Percentiles rank a stretch among this genome's conserved stretches.
These are phyloP conservation scores for Claviceps fusiformis DNA, from an alignment of 2,329 filamentous ascomycete genomes.

Conservation along the genomic window DNA sequence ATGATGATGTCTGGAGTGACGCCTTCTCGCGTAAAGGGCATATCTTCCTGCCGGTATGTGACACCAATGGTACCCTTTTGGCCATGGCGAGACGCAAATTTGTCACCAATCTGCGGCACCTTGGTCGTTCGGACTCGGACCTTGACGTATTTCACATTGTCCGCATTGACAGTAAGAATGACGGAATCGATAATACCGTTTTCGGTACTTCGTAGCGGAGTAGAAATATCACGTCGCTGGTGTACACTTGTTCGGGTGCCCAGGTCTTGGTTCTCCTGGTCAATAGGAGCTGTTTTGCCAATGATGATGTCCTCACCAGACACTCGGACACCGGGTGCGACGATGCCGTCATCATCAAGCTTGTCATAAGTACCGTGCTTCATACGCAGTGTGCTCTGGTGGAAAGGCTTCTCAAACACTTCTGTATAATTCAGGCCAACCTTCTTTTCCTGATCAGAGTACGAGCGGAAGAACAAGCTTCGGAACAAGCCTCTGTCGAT, in stretches of 20 bases:
- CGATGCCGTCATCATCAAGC: constrained; percentile 89
- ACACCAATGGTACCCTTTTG: constrained; percentile 99
- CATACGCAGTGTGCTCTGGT: constrained; percentile 74
- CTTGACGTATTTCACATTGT: constrained; percentile 92
- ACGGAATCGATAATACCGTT: constrained; percentile 94
- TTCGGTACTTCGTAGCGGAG: constrained; percentile 85
- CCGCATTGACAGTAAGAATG: constrained; percentile 83
- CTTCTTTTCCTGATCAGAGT: constrained; percentile 93
- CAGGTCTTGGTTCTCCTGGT: constrained; percentile 82
- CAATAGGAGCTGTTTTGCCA: constrained; percentile 92
- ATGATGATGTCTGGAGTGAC: constrained; percentile 93
- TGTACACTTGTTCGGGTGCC: constrained; percentile 84
- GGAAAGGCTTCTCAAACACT: constrained; percentile 87
- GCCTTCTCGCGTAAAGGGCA: constrained; percentile 92
- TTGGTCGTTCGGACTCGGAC: constrained; percentile 96
- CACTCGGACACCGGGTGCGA: constrained; percentile 85
- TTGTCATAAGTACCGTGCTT: constrained; percentile 97
- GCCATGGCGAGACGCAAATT: constrained; percentile 97
- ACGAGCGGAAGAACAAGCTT: constrained; percentile 94
- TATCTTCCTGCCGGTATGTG: constrained; percentile 93
- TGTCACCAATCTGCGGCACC: constrained; percentile 96
- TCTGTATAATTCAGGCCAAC: constrained; percentile 89
- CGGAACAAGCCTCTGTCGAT: constrained; percentile 96
- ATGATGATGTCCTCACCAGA: constrained; percentile 98
- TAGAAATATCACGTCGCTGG: constrained; percentile 90